Evolutionary conservation across 345 rosid species (phyloP).

Genomic region (Boechera retrofracta): DNA sequence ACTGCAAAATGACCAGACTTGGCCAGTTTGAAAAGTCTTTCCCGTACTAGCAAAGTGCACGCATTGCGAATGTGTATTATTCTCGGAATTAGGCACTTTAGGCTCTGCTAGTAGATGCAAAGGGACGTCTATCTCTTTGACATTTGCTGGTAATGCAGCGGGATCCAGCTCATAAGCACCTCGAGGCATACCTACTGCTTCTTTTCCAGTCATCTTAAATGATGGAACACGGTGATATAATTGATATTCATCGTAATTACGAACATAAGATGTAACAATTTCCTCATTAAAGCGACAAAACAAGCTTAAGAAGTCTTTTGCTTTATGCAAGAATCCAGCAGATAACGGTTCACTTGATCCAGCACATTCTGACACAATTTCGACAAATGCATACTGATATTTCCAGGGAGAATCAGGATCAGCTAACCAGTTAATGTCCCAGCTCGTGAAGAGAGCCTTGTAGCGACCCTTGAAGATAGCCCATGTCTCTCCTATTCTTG

Average conservation of each 20-base stretch:
- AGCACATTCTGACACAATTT: conserved; percentile 54
- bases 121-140: conserved; percentile 48
- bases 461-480: conserved; percentile 57
- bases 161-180: conserved; percentile 80
- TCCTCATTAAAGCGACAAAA: conserved; percentile 45
- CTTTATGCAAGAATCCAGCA: conserved; percentile 62
- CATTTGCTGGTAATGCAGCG: conserved; percentile 54
- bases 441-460: conserved; percentile 30
- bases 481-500: conserved; percentile 76
- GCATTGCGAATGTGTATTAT: not conserved
- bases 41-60: conserved; percentile 42
- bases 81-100: not conserved
- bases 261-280: conserved; percentile 38
- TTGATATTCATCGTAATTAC: conserved; percentile 49
- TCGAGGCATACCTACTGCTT: conserved; percentile 61
- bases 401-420: conserved; percentile 39
- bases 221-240: conserved; percentile 79
- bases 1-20: conserved; percentile 72
- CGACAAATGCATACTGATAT: conserved; percentile 64
- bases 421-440: conserved; percentile 57
- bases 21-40: conserved; percentile 56
- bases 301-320: conserved; percentile 68
- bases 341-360: conserved; percentile 8
- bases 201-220: conserved; percentile 56
- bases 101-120: conserved; percentile 23